Evolutionary conservation across 805 yeast species (phyloP), one percentile per base, ranked within the genome.

Genomic region (Alloascoidea africana): DNA sequence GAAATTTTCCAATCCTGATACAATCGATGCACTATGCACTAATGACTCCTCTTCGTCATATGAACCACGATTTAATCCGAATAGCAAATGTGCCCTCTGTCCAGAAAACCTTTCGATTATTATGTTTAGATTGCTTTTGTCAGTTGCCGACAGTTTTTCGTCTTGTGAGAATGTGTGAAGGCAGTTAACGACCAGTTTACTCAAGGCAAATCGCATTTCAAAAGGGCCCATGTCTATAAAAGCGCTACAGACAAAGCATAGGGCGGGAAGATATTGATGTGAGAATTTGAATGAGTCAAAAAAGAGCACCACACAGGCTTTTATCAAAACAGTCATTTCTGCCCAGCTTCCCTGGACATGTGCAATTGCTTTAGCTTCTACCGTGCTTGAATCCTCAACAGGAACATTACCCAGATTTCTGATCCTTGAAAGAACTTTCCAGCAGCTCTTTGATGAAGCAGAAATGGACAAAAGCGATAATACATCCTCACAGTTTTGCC

Each of bases 371-470:
- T 66, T 62, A 34, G 57, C 64, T 37, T 59, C 53, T 6, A 8
- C n/a, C 8, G 30, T 23, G n/a, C 54, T 54, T 14, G 54, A 45
- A n/a, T n/a, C n/a, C n/a, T 23, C 30, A 11, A 63, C 58, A 1
- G 69, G 65, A 5, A 67, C 62, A 27, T 64, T 63, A 1, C 82
- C 66, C 33, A 76, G 64, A 5, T 62, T 61, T 42, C 76, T 64
- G 32, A 85, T 53, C 42, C 80, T 62, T 19, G 63, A 53, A 27
- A 84, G 62, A 2, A 83, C 68, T 37, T 70, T 66, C 4, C 83
- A 77, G 47, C 85, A 76, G 2, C 81, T 63, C 43, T 76, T 83
- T n/a, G 76, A 61, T 1, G 89, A 74, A 2, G 94, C 86, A 16
- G 71, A 60, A 11, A 71, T 55, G 0, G 78, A 68, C 44, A 84